Base-by-base conservation (phyloP, 2,329 filamentous ascomycete species). In the Ceratocystis papillata region DNA sequence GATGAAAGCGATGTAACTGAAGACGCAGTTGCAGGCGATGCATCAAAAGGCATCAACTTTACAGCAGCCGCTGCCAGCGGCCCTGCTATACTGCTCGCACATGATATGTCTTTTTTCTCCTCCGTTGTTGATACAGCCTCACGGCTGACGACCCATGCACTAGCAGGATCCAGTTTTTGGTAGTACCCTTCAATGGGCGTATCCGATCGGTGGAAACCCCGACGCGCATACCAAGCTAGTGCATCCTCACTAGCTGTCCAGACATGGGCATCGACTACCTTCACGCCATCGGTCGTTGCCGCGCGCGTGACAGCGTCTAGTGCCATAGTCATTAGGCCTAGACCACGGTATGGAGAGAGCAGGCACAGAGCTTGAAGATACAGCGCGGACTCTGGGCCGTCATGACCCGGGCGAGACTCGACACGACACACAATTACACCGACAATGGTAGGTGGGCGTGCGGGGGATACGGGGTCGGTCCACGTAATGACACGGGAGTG, bases 191-290 rank as follows among this genome's bases (percentile, higher is more conserved):
- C 73, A 8, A 86, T 72, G n/a, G 78, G 76, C 45, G 77, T 71
- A 15, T 76, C 77, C 62, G 79, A 76, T 63, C 77, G 76, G 67
- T 72, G 71, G 72, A 88, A 88, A 2, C 83, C 83, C 8, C 83
- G 78, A 28, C 78, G 77, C 41, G 76, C 71, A 74, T 88, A 88
- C 85, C 85, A 88, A 67, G 77, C 77, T 68, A 87, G 74, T 0
- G 80, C 85, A 22, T 87, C 84, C 1, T 80, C 78, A 72, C 87
- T 87, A 67, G 84, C 79, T 10, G 84, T 85, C 85, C 85, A 88
- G 17, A 87, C 85, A 72, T 88, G 85, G 3, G 85, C 85, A 69
- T 83, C 87, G 17, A 86, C 76, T 55, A 77, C 70, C 45, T 70
- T 70, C 44, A 79, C 77, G 63, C 78, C 71, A 69, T 77, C 74